Conservation (phyloP, 495 filamentous ascomycete species). For the Lasiosphaeria ovina region DNA sequence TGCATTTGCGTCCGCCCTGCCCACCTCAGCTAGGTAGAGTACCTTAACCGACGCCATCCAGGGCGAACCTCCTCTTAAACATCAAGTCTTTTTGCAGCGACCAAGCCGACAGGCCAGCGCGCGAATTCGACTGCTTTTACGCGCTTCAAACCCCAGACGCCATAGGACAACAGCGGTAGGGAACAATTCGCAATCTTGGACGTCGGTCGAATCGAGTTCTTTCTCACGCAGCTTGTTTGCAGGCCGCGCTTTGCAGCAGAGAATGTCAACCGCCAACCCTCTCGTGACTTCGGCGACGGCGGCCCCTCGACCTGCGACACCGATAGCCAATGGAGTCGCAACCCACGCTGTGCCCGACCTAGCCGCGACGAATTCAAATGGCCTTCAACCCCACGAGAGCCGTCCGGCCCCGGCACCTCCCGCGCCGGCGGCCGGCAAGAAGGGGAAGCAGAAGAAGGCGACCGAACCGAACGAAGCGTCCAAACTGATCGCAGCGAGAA, state of each 20-base stretch:
- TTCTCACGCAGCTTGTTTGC: slow-evolving; percentile 4
- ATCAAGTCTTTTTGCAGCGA: slow-evolving; percentile 19
- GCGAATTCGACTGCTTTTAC: slow-evolving; percentile 2
- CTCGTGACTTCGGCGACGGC: slow-evolving; percentile 28
- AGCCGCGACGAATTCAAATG: slow-evolving; percentile 33
- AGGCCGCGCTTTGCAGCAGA: slow-evolving; percentile 7
- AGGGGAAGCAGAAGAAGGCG: slow-evolving; percentile 66
- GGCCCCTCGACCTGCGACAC: slow-evolving; percentile 27
- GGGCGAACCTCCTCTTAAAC: slow-evolving; percentile 19
- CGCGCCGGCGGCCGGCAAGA: slow-evolving; percentile 51
- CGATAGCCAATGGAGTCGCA: slow-evolving; percentile 28
- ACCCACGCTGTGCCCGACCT: slow-evolving; percentile 23
- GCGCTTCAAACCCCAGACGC: slow-evolving; percentile 1
- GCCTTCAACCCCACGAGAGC: slow-evolving; percentile 38
- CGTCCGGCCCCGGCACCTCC: slow-evolving; percentile 44
- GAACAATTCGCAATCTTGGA: slow-evolving; percentile 8
- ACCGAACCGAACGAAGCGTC: slow-evolving; percentile 80
- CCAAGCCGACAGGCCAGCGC: slow-evolving; percentile 6
- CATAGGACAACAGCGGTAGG: slow-evolving; percentile 8
- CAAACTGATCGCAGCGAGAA: slow-evolving; percentile 87
- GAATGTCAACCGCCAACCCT: slow-evolving; percentile 30
- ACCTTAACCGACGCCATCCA: slow-evolving; percentile 26
- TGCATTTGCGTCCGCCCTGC: slow-evolving; percentile 28
- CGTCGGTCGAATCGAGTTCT: slow-evolving; percentile 1
- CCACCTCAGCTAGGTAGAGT: no score